Conservation (phyloP, 306 rosid genomes). For the Lupinus albus region DNA sequence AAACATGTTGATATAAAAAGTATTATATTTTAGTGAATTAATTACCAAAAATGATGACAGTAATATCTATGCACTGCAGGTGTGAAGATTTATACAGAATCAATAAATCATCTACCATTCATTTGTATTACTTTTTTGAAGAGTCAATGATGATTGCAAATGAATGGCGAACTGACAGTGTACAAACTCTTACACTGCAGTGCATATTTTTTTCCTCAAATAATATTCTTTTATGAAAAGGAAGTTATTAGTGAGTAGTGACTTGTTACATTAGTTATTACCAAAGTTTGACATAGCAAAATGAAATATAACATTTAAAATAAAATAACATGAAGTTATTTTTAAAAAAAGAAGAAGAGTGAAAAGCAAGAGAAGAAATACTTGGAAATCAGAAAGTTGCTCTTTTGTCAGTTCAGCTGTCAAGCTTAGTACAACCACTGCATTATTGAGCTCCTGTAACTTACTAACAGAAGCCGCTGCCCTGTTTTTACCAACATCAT, state of each 20-base stretch:
- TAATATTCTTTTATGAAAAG: too few relatives aligned
- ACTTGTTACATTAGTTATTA: neutral
- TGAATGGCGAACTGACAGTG: too few relatives aligned
- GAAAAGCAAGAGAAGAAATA: slow-evolving; percentile 4
- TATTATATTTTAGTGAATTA: neutral
- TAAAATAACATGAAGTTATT: neutral
- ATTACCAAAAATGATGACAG: too few relatives aligned
- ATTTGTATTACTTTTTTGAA: too few relatives aligned
- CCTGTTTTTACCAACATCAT: slow-evolving; percentile 76
- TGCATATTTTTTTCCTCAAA: too few relatives aligned
- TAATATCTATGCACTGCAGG: too few relatives aligned
- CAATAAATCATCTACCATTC: too few relatives aligned
- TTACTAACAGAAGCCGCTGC: slow-evolving; percentile 77
- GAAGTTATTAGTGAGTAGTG: too few relatives aligned
- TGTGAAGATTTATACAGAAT: too few relatives aligned
- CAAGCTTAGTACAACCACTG: slow-evolving; percentile 65
- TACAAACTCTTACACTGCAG: too few relatives aligned
- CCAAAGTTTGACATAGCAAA: neutral
- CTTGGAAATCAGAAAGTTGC: slow-evolving; percentile 78
- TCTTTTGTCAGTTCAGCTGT: slow-evolving; percentile 61
- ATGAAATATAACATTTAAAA: neutral
- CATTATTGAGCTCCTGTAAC: slow-evolving; percentile 93
- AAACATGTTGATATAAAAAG: neutral
- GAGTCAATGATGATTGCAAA: too few relatives aligned
- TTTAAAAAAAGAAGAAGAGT: neutral